These are phyloP conservation scores for Botryotinia convoluta DNA, from an alignment of 2,329 filamentous ascomycete genomes.

Conservation along the genomic window DNA sequence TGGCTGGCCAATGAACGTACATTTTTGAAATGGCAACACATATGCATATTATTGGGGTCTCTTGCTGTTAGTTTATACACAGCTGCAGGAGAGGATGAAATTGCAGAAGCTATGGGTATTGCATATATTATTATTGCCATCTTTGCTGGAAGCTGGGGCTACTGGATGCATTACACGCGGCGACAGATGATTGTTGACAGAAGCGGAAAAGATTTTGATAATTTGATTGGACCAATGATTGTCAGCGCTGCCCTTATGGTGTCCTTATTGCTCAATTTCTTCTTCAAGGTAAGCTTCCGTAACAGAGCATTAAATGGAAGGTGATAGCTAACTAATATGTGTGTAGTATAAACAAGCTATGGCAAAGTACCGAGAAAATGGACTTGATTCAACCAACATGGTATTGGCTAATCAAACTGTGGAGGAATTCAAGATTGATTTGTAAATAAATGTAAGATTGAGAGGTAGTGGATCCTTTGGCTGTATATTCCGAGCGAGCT, in stretches of 20 bases:
- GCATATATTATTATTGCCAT: conserved; percentile 78
- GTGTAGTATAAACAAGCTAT: conserved; percentile 32
- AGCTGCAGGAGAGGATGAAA: conserved; percentile 73
- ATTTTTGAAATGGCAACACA: conserved; percentile 98
- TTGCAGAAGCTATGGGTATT: conserved; percentile 76
- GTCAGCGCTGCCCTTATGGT: conserved; percentile 76
- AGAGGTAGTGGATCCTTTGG: background rate
- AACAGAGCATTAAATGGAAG: background rate
- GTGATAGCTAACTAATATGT: conserved; percentile 19
- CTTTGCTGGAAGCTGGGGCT: conserved; percentile 86
- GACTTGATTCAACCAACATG: conserved; percentile 7
- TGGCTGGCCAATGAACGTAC: conserved; percentile 99
- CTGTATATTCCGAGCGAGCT: conserved; percentile 6
- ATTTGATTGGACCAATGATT: conserved; percentile 77
- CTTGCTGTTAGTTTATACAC: conserved; percentile 85
- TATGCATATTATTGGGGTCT: conserved; percentile 80
- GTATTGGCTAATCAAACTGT: background rate
- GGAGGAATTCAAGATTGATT: conserved; percentile 21
- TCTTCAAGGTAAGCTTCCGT: conserved; percentile 65
- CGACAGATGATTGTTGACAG: conserved; percentile 77
- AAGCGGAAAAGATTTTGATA: conserved; percentile 92
- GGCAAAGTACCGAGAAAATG: conserved; percentile 14
- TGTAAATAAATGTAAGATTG: conserved; percentile 13
- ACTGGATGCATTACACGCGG: conserved; percentile 73
- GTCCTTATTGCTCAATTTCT: conserved; percentile 83